A percentile compares a stretch with the other conserved stretches of the same genome.
These are phyloP conservation scores for Colletotrichum chlorophyti DNA, from an alignment of 2,329 filamentous ascomycete species.

Conservation along the genomic window DNA sequence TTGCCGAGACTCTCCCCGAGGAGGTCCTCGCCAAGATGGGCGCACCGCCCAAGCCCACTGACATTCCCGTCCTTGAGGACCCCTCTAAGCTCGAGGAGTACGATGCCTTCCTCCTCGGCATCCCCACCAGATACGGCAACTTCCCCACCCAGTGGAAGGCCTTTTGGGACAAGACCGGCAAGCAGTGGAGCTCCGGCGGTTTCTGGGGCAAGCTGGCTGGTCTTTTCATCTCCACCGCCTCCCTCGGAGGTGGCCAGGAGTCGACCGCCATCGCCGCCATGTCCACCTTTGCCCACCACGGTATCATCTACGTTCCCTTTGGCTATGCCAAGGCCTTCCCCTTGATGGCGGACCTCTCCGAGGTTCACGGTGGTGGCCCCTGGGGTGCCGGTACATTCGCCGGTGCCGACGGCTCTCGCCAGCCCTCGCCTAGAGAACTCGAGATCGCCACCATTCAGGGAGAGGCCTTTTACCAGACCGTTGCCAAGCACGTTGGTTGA, in stretches of 20 bases:
- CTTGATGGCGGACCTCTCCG: constrained; percentile 72
- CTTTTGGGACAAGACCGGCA: constrained; percentile 90
- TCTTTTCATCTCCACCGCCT: constrained; percentile 88
- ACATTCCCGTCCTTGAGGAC: constrained; percentile 68
- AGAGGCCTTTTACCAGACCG: constrained; percentile 79
- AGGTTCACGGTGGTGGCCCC: constrained; percentile 85
- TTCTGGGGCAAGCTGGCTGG: constrained; percentile 91
- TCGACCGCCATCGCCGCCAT: constrained; percentile 80
- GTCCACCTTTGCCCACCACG: constrained; percentile 90
- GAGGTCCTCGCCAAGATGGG: constrained; percentile 92
- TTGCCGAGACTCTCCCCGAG: constrained; percentile 83
- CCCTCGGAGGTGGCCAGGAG: constrained; percentile 90
- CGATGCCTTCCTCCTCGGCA: constrained; percentile 87
- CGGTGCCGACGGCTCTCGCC: constrained; percentile 78
- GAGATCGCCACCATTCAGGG: constrained; percentile 84
- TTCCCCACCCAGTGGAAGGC: constrained; percentile 96
- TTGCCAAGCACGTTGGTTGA: constrained; percentile 79
- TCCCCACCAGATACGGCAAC: constrained; percentile 96
- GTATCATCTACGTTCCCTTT: constrained; percentile 94
- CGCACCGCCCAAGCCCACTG: constrained; percentile 76
- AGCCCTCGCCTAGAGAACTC: constrained; percentile 78
- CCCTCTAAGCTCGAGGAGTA: constrained; percentile 71
- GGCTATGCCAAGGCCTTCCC: constrained; percentile 85
- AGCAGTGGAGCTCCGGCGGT: constrained; percentile 79
- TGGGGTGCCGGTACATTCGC: constrained; percentile 97